Conservation (phyloP, 306 rosid species). For the Lithocarpus polystachyus region DNA sequence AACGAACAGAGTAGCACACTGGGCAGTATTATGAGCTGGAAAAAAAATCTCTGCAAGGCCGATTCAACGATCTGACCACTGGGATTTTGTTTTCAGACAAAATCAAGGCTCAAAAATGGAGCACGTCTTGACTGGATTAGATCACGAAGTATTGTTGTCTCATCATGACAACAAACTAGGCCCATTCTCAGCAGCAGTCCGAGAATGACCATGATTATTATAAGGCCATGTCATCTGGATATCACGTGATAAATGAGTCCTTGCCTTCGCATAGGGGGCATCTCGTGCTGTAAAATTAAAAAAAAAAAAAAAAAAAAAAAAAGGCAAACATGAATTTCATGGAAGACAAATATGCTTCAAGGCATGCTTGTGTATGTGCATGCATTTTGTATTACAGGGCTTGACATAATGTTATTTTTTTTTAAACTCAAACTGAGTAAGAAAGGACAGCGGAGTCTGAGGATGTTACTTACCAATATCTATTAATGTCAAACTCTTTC, state of each 20-base stretch:
- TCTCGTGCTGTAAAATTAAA: conserved; percentile 82
- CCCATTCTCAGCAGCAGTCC: conserved; percentile 76
- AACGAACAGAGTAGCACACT: neutral
- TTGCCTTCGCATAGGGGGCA: conserved; percentile 87
- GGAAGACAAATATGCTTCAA: neutral
- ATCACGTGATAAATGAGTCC: conserved; percentile 85
- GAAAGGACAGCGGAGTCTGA: neutral
- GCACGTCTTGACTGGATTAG: conserved; percentile 4
- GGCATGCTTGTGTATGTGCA: neutral
- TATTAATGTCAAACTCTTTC: neutral
- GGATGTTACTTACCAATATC: neutral
- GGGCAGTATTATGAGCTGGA: neutral
- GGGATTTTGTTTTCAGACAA: neutral
- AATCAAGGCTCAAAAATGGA: conserved; percentile 11
- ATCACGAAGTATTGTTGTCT: conserved; percentile 10
- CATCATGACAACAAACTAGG: conserved; percentile 71
- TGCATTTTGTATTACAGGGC: too few species aligned
- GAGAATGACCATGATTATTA: conserved; percentile 59
- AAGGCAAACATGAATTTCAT: conserved; percentile 13
- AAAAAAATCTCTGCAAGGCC: neutral
- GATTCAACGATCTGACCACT: neutral
- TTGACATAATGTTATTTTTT: too few species aligned
- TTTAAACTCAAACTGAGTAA: neutral
- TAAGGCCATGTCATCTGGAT: conserved; percentile 74
- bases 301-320: neutral